Base-by-base conservation (phyloP, 805 yeast genomes). In the Kodamaea jinghongensis region DNA sequence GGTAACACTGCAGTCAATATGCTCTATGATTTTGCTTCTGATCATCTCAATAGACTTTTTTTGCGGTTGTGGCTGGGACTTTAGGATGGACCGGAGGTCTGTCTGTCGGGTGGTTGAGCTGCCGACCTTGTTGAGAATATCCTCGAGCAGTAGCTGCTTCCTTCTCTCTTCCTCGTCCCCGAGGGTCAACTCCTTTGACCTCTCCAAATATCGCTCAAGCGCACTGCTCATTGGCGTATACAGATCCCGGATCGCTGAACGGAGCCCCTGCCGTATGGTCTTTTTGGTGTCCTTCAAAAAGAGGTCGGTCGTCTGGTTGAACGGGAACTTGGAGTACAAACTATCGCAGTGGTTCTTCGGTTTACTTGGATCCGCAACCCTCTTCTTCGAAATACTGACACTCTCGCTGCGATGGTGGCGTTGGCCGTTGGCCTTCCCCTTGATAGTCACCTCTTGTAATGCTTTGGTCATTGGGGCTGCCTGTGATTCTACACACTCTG, bases 241-340 rank as follows among this genome's bases (percentile, higher is more conserved):
- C 22, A 22, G 34, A 23, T 39, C 42, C 15, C n/a, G 12, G 3
- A 39, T 23, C n/a, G 38, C 23, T 4, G 38, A 31, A 11, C 27
- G 13, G 20, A 39, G 34, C n/a, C 42, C 42, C 30, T 28, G 31
- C 4, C 34, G 4, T 23, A 39, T 28, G 22, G 27, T 34, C 31
- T 29, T 30, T 10, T 36, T 17, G 5, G 52, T 37, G 34, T 49
- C 54, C 20, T 38, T 41, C n/a, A 39, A 22, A 16, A 12, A 15
- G 13, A 17, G 16, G 16, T 35, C 32, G 28, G 31, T 31, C 26
- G 51, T 46, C 12, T 29, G 35, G 25, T 38, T 46, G 31, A 51
- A 47, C 1, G 55, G 55, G 25, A 51, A 51, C 28, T 41, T 34
- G 9, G 20, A 10, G 27, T 37, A 37, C n/a, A 37, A 27, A 8